Evolutionary conservation across 2,329 filamentous ascomycete genomes (phyloP), one percentile per base, ranked within the genome.

Genomic region (Ophiocordyceps australis): DNA sequence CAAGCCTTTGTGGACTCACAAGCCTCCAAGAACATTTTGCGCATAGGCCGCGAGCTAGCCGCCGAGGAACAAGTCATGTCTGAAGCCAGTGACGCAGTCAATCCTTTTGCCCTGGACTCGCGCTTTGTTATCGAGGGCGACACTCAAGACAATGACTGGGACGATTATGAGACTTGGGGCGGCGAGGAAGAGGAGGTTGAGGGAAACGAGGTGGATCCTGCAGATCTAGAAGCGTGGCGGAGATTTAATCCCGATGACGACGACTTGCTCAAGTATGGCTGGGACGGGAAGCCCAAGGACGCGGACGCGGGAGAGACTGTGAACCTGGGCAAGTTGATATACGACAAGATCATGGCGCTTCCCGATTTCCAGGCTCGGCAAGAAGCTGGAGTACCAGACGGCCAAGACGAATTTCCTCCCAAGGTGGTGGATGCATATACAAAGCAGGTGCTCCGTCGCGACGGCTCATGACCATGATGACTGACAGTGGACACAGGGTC

Each of bases 361-460:
- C 89, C 98, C 55, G 77, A 80, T 4, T 63, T 63, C 17, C 61
- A 74, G 35, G 59, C 47, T 11, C 38, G 47, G 23, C 43, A 43
- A 16, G 45, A 44, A 20, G 31, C 68, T 28, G 65, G 62, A 12
- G 49, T 64, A 1, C 64, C 71, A 2, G 78, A 89, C 35, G 85
- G 92, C 33, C 78, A 82, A 13, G 74, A 82, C 25, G 79, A 93
- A 45, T 61, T 98, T 26, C 83, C 83, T 3, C 75, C 75, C 22
- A 94, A 93, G 54, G 83, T 94, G 10, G 65, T 94, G 11, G 86
- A 95, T 45, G 86, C 93, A 11, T 95, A 91, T 49, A 77, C 78
- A 32, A 91, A 93, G 72, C 80, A 55, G 37, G 61, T 43, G 17
- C 5, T 24, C 5, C 12, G 2, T 6, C 19, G 22, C 11, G 6